These are phyloP conservation scores for Steccherinum ochraceum DNA, from an alignment of 768 basidiomycete species.

Conservation along the genomic window DNA sequence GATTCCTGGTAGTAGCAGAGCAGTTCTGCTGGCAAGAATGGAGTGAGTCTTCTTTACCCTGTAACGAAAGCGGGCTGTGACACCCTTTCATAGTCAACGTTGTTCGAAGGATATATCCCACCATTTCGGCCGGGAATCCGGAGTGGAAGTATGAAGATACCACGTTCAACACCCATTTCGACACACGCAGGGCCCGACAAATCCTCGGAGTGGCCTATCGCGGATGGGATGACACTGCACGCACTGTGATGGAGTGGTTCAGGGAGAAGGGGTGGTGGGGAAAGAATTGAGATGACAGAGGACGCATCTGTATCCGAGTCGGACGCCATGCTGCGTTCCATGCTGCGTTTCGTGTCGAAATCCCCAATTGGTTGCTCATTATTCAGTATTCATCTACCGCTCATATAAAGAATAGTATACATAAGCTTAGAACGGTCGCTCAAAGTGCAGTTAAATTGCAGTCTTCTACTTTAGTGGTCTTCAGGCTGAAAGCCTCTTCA, in stretches of 20 bases:
- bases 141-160: background rate
- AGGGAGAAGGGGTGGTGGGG: constrained; percentile 10
- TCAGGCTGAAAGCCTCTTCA: background rate
- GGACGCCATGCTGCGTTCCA: too few species aligned
- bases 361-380: too few species aligned
- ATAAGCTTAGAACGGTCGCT: too few species aligned
- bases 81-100: constrained; percentile 7
- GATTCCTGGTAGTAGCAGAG: constrained; percentile 6
- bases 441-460: too few species aligned
- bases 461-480: background rate
- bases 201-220: constrained; percentile 8
- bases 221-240: constrained; percentile 2
- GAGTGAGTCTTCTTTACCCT: too few species aligned
- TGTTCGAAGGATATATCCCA: constrained; percentile 3
- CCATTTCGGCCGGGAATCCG: constrained; percentile 3
- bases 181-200: constrained; percentile 7
- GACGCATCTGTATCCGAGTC: too few species aligned
- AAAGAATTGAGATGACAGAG: too few species aligned
- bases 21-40: constrained; percentile 12
- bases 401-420: too few species aligned
- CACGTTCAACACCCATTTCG: constrained; percentile 1
- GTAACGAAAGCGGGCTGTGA: too few species aligned
- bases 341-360: too few species aligned
- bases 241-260: constrained; percentile 10
- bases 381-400: too few species aligned